Percentiles rank a stretch among this genome's conserved stretches.
Evolutionary conservation across 1,284 basidiomycete genomes (phyloP).

Genomic region (Cutaneotrichosporon dermatis): DNA sequence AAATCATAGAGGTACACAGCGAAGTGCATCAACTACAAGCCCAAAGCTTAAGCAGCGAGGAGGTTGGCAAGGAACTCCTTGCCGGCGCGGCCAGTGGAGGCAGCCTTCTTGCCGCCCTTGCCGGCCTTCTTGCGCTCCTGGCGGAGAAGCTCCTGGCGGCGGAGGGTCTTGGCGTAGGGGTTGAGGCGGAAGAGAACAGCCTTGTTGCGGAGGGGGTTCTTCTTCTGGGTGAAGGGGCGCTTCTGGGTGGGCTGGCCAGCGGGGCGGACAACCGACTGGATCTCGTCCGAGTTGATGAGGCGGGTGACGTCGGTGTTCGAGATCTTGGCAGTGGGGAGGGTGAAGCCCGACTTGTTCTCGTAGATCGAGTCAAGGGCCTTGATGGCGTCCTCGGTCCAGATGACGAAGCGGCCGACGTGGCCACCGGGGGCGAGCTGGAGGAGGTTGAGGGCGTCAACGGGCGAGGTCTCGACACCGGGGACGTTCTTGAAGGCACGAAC

Average conservation of each 20-base stretch:
- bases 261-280: conserved; percentile 89
- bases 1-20: neutral
- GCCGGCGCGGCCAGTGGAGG: conserved; percentile 58
- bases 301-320: conserved; percentile 94
- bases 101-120: conserved; percentile 47
- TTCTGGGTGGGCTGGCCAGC: conserved; percentile 54
- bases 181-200: conserved; percentile 96
- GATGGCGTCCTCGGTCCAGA: conserved; percentile 98
- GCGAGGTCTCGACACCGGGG: conserved; percentile 96
- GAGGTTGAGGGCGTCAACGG: conserved; percentile 91
- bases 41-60: conserved; percentile 66
- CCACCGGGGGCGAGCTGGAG: conserved; percentile 99
- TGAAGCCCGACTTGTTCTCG: conserved; percentile 92
- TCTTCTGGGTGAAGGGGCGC: conserved; percentile 94
- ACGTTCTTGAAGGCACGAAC: conserved; percentile 98
- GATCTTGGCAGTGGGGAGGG: conserved; percentile 92
- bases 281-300: conserved; percentile 96
- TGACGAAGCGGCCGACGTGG: conserved; percentile 96
- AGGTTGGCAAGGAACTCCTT: conserved; percentile 83
- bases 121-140: conserved; percentile 46
- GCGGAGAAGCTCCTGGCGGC: conserved; percentile 69
- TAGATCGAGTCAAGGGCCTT: conserved; percentile 89
- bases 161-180: conserved; percentile 94
- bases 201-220: conserved; percentile 98
- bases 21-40: conserved; percentile 20